Evolutionary conservation across 1,284 basidiomycete species (phyloP).

Genomic region (Leccinum fallax): DNA sequence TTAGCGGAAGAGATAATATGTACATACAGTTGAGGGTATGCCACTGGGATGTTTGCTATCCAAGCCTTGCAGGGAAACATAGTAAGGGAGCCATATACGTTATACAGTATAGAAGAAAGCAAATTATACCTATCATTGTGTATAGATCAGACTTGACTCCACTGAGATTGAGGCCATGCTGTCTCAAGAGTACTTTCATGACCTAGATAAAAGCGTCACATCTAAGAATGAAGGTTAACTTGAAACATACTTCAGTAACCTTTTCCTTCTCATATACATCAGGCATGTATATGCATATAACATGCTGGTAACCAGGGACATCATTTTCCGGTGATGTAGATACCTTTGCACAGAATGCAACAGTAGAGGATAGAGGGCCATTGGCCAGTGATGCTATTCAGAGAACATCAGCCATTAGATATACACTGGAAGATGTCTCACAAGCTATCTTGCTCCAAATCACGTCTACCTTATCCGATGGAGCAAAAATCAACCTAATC

Average conservation of each 20-base stretch:
- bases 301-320: slow-evolving; percentile 53
- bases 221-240: neutral
- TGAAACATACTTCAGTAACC: slow-evolving; percentile 52
- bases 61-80: slow-evolving; percentile 45
- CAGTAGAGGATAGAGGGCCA: slow-evolving; percentile 60
- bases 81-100: neutral
- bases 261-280: slow-evolving; percentile 64
- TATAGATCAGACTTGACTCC: slow-evolving; percentile 74
- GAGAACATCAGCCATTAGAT: slow-evolving; percentile 17
- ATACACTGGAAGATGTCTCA: slow-evolving; percentile 23
- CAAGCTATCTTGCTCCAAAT: slow-evolving; percentile 63
- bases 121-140: slow-evolving; percentile 53
- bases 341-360: slow-evolving; percentile 59
- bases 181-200: slow-evolving; percentile 63
- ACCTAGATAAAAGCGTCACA: slow-evolving; percentile 43
- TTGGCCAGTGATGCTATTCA: slow-evolving; percentile 57
- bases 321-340: slow-evolving; percentile 58
- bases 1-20: slow-evolving; percentile 8
- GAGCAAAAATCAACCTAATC: slow-evolving; percentile 62
- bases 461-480: slow-evolving; percentile 58
- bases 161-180: slow-evolving; percentile 63
- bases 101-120: neutral
- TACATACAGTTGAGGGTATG: slow-evolving; percentile 63
- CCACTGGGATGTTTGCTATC: slow-evolving; percentile 77
- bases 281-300: slow-evolving; percentile 73